Base-by-base conservation (phyloP, 2,329 filamentous ascomycete species). In the Aspergillus chevalieri region DNA sequence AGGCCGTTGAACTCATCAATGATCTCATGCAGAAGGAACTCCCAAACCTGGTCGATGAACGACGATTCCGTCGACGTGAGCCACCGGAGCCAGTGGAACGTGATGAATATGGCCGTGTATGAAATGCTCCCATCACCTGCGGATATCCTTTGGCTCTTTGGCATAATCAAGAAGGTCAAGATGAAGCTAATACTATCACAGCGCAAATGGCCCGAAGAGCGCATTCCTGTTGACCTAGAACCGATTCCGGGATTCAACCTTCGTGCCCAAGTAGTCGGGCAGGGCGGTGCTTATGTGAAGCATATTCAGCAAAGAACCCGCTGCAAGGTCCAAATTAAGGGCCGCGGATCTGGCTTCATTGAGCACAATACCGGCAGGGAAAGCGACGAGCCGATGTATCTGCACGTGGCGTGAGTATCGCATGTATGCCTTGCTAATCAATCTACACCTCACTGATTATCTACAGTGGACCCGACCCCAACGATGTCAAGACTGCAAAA, bases 151-250 rank as follows among this genome's bases (percentile, higher is more conserved):
- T 17, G 19, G n/a, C 6, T 15, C 15, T 10, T 30, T 30, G 10
- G 10, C 26, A 12, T 12, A 12, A 3, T 17, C 9, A 38, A 12
- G 3, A 41, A 22, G 10, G 2, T 17, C 14, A 30, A 30, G n/a
- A n/a, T 1, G 12, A 26, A 44, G 21, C 44, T 46, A 46, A 46
- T 24, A 4, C 19, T 3, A 2, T 19, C 12, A 22, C 47, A 95
- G 89, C 89, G 91, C 59, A 98, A 97, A 88, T 98, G 93, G 93
- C 92, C 93, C 1, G 93, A 97, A 65, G 90, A 96, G 73, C 89
- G 87, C 62, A 95, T 98, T 45, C 85, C 89, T 1, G 91, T 98
- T 59, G 83, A 84, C 54, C 83, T 98, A 50, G 93, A 97, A 60
- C 88, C 92, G 0, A 83, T 97, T 47, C 89, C 85, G 21, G 93